Conservation (phyloP, 495 filamentous ascomycete species). For the Penicillium pancosmium region DNA sequence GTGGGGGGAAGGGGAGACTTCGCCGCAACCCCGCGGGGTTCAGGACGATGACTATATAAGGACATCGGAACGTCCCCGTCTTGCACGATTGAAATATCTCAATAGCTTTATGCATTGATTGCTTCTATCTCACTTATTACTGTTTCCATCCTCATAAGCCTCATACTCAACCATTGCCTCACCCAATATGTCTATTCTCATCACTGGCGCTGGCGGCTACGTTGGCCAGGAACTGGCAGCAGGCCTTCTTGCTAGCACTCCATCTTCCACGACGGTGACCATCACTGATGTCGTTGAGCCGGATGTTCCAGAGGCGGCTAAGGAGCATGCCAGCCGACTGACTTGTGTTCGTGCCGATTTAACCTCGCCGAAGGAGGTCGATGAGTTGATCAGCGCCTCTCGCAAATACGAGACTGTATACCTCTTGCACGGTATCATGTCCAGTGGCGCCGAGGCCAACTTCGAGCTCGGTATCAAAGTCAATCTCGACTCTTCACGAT, state of each 20-base stretch:
- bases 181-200: conserved; percentile 62
- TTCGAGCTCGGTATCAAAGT: conserved; percentile 72
- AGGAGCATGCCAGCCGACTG: conserved; percentile 44
- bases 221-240: conserved; percentile 68
- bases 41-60: conserved; percentile 19
- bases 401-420: conserved; percentile 65
- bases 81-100: not conserved
- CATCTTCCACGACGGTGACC: conserved; percentile 53
- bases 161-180: conserved; percentile 4
- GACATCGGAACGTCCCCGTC: not conserved
- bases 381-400: conserved; percentile 48
- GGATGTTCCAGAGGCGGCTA: conserved; percentile 50
- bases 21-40: conserved; percentile 18
- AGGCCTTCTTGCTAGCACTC: conserved; percentile 58
- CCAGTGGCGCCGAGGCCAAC: conserved; percentile 71
- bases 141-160: conserved; percentile 2
- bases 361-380: conserved; percentile 56
- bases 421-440: conserved; percentile 88
- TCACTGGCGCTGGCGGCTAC: conserved; percentile 73
- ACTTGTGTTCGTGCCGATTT: conserved; percentile 65
- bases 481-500: conserved; percentile 72
- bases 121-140: not conserved
- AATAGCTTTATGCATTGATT: not conserved
- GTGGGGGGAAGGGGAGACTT: conserved; percentile 20
- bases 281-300: conserved; percentile 68